A percentile compares a stretch with the other conserved stretches of the same genome.
Conservation (phyloP, 176 grass and related monocot species). For the Aegilops sharonensis region DNA sequence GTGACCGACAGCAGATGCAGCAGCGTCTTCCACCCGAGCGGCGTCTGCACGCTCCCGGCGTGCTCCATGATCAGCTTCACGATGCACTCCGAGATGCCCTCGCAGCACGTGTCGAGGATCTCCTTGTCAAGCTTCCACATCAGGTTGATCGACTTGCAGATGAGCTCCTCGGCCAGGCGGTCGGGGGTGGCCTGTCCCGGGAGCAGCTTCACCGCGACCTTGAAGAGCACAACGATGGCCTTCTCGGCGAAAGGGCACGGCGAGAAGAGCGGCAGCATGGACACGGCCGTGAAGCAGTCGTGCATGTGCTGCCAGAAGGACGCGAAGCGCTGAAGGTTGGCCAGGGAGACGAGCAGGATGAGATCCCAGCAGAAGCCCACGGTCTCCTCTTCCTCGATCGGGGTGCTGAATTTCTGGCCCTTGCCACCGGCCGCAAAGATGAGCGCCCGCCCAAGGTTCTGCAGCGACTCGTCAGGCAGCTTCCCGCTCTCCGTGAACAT, state of each 20-base stretch:
- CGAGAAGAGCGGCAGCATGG: slow-evolving; percentile 76
- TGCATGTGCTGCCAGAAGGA: slow-evolving; percentile 72
- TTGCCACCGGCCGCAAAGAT: slow-evolving; percentile 71
- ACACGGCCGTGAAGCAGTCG: slow-evolving; percentile 69
- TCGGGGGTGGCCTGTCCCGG: slow-evolving; percentile 25
- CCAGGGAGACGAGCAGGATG: slow-evolving; percentile 35
- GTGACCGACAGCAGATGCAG: slow-evolving; percentile 69
- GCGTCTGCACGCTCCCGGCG: slow-evolving; percentile 50
- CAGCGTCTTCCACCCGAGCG: slow-evolving; percentile 76
- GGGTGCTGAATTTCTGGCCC: slow-evolving; percentile 93
- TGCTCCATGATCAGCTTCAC: slow-evolving; percentile 55
- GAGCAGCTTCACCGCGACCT: slow-evolving; percentile 57
- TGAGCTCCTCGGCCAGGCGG: slow-evolving; percentile 59
- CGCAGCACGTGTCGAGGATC: slow-evolving; percentile 79
- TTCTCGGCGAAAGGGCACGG: slow-evolving; percentile 86
- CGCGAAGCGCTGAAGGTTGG: slow-evolving; percentile 65
- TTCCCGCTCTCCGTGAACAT: slow-evolving; percentile 82
- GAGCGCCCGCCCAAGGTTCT: slow-evolving; percentile 70
- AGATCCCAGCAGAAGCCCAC: slow-evolving; percentile 92
- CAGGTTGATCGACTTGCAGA: slow-evolving; percentile 82
- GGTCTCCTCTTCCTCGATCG: slow-evolving; percentile 83
- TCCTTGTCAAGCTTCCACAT: slow-evolving; percentile 95
- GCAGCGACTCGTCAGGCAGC: slow-evolving; percentile 78
- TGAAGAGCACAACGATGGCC: slow-evolving; percentile 74
- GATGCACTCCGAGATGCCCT: slow-evolving; percentile 56